Evolutionary conservation across 148 eudicot genomes (phyloP).

Genomic region (Cornus suecica): DNA sequence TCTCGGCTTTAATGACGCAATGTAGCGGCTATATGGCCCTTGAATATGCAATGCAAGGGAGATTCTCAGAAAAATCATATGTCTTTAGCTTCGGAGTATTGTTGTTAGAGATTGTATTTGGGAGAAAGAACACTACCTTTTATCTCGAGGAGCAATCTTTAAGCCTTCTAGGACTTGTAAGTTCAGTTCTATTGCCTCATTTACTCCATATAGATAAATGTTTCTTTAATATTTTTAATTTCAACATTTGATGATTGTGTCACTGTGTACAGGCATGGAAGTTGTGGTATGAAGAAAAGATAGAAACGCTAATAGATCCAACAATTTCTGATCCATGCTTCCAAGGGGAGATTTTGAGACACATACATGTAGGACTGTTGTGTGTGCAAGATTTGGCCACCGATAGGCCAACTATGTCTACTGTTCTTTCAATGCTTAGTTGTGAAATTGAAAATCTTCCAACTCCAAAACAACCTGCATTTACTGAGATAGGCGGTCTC

Average conservation of each 20-base stretch:
- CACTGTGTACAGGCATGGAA: conserved; percentile 25
- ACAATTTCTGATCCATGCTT: background rate
- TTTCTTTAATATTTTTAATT: background rate
- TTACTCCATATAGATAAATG: background rate
- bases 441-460: conserved; percentile 24
- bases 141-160: conserved; percentile 17
- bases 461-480: conserved; percentile 33
- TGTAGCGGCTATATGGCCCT: conserved; percentile 43
- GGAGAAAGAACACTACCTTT: conserved; percentile 29
- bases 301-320: conserved; percentile 22
- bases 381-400: conserved; percentile 36
- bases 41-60: conserved; percentile 35
- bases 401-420: conserved; percentile 35
- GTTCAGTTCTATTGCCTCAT: background rate
- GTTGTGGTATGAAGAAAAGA: conserved; percentile 24
- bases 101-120: conserved; percentile 38
- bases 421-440: conserved; percentile 32
- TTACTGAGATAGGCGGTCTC: conserved; percentile 5
- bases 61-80: conserved; percentile 40
- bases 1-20: conserved; percentile 24
- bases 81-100: conserved; percentile 39
- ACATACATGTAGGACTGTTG: conserved; percentile 19
- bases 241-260: background rate
- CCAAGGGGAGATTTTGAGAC: conserved; percentile 8
- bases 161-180: conserved; percentile 28